Percentiles rank a stretch among this genome's conserved stretches.
Conservation (phyloP, 495 filamentous ascomycete genomes). For the Trichoderma erinaceum region DNA sequence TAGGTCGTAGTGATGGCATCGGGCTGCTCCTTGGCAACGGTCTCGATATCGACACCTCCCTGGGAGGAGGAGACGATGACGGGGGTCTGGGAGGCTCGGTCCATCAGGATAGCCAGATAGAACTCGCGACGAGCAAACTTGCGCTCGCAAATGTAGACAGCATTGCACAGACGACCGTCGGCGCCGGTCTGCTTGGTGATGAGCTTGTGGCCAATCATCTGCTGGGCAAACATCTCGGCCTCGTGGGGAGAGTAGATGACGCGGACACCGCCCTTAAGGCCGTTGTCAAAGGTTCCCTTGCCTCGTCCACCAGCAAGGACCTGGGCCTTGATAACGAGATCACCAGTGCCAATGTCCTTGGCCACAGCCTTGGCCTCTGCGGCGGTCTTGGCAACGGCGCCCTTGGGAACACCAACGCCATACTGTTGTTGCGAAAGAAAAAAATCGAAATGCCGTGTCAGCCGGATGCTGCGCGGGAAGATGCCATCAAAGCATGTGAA, state of each 20-base stretch:
- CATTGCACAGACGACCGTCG: conserved; percentile 82
- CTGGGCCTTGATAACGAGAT: conserved; percentile 99
- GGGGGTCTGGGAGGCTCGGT: conserved; percentile 82
- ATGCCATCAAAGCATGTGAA: conserved; percentile 17
- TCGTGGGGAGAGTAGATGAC: conserved; percentile 86
- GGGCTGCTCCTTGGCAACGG: conserved; percentile 94
- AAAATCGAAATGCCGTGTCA: conserved; percentile 15
- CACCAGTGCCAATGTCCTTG: conserved; percentile 82
- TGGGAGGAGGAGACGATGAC: conserved; percentile 97
- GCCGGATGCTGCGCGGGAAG: neutral
- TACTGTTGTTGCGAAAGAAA: conserved; percentile 51
- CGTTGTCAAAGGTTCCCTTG: conserved; percentile 96
- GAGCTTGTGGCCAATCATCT: conserved; percentile 99
- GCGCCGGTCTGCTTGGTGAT: conserved; percentile 99
- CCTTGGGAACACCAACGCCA: conserved; percentile 86
- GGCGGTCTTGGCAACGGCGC: conserved; percentile 71
- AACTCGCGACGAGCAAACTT: conserved; percentile 99
- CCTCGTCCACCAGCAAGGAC: conserved; percentile 95
- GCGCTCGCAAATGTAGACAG: conserved; percentile 97
- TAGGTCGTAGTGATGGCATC: conserved; percentile 89
- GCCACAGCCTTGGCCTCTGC: conserved; percentile 89
- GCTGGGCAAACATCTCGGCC: conserved; percentile 95
- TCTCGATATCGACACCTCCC: conserved; percentile 98
- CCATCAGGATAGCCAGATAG: conserved; percentile 97
- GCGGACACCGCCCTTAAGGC: conserved; percentile 95